Evolutionary conservation across 2,329 filamentous ascomycete genomes (phyloP).

Genomic region (Simplicillium aogashimaense): DNA sequence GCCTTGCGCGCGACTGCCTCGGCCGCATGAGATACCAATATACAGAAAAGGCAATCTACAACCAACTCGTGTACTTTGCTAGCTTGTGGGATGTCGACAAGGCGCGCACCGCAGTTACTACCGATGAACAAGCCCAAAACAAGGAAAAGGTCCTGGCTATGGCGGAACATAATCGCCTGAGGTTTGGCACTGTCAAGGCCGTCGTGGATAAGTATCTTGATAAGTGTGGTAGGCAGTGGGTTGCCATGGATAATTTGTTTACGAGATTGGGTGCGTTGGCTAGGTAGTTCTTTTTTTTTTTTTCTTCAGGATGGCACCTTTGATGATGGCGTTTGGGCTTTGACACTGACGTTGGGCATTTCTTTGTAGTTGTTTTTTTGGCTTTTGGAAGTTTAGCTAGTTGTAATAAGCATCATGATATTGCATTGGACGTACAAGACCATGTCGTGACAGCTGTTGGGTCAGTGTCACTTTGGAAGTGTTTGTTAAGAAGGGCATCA

Average conservation of each 20-base stretch:
- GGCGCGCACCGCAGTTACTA: conserved; percentile 44
- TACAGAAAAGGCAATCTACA: conserved; percentile 83
- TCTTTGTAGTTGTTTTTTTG: neutral
- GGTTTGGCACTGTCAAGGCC: conserved; percentile 67
- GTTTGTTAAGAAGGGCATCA: too few species aligned
- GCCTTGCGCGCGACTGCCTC: conserved; percentile 72
- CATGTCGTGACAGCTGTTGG: too few species aligned
- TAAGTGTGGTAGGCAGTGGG: conserved; percentile 86
- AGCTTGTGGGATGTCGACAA: conserved; percentile 85
- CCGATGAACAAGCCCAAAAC: conserved; percentile 40
- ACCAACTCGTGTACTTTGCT: conserved; percentile 83
- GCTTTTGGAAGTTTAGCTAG: neutral
- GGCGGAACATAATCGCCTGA: conserved; percentile 69
- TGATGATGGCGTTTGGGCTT: too few species aligned
- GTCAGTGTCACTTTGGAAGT: too few species aligned
- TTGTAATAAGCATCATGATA: too few species aligned
- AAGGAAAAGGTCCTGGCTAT: conserved; percentile 59
- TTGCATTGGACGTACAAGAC: too few species aligned
- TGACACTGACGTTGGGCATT: neutral
- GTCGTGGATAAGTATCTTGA: conserved; percentile 78
- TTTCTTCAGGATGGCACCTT: too few species aligned
- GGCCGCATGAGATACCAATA: conserved; percentile 86
- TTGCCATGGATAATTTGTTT: conserved; percentile 86
- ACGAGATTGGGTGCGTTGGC: conserved; percentile 37
- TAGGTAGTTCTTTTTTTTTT: neutral